Base-by-base conservation (phyloP, 83 land plant species). In the Picea mariana region DNA sequence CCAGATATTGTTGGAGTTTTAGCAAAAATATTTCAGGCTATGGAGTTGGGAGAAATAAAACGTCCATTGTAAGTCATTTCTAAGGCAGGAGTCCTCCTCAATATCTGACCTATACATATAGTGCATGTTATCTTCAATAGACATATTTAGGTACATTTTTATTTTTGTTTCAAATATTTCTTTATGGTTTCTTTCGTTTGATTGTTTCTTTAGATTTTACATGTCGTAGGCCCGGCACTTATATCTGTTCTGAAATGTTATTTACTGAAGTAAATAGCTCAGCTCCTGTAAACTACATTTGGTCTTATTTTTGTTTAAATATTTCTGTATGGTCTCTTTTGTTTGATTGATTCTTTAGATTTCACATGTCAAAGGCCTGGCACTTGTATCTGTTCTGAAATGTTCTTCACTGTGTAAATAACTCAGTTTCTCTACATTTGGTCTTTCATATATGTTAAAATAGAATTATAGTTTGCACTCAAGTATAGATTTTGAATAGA, bases 11-110 rank as follows among this genome's bases (percentile, higher is more conserved):
- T 84, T 80, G 58, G 61, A 65, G 79, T 87, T 79, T 65, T 91
- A 13, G 62, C 82, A 69, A 75, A 84, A 38, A 83, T 93, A 6
- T 73, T 91, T 49, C 79, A 75, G 16, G 86, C 87, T 69, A 61
- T 85, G 59, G 80, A 81, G 55, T 83, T 84, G 26, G 87, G 85
- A 31, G 72, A 65, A 67, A 60, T 83, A 5, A 84, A 82, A 62
- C 66, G 89, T 20, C 91, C 88, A 0, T 73, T 23, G 95, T 93
- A 80, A 91, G 91, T 86, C 67, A n/a, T 65, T 62, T 44, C 6
- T 34, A 62, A 79, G 73, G 15, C n/a, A 15, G 21, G 13, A 27
- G 21, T 12, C 49, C 21, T 79, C 11, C 8, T 34, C 9, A 21
- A 55, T 55, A n/a, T 9, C 9, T 79, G 55, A 20, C 23, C 76